A percentile compares a stretch with the other conserved stretches of the same genome.
Conservation (phyloP, 1,139 yeast species). For the Keqinozyma sinolaborantium region DNA sequence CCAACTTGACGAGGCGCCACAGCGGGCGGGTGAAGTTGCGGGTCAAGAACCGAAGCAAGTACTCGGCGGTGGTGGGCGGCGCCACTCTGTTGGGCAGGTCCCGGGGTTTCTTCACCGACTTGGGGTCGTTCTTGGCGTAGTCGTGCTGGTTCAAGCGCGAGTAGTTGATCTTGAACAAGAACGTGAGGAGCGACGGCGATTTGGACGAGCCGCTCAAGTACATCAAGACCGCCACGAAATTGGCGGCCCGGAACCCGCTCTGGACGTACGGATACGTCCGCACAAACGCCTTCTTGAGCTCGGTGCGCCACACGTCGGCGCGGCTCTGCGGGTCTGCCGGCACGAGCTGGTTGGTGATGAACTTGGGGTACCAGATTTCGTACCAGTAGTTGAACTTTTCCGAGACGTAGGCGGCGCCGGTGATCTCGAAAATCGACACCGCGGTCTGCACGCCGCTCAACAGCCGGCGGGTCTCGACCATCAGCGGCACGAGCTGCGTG, state of each 20-base stretch:
- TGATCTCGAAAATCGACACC: conserved; percentile 60
- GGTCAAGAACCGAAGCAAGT: conserved; percentile 26
- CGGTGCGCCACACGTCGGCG: conserved; percentile 23
- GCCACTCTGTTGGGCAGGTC: conserved; percentile 29
- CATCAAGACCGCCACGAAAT: conserved; percentile 59
- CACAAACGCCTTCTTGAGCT: conserved; percentile 45
- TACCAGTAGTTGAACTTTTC: conserved; percentile 67
- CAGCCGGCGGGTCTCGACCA: conserved; percentile 53
- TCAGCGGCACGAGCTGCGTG: conserved; percentile 42
- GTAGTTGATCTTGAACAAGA: conserved; percentile 61
- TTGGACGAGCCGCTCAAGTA: conserved; percentile 68
- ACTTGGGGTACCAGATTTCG: conserved; percentile 61
- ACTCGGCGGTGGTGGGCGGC: conserved; percentile 54
- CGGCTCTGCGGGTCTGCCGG: conserved; percentile 27
- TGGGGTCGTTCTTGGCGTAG: conserved; percentile 47
- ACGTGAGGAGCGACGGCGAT: conserved; percentile 63
- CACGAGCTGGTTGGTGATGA: conserved; percentile 44
- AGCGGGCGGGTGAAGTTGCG: conserved; percentile 36
- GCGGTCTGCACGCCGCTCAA: conserved; percentile 52
- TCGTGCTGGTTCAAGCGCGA: conserved; percentile 67
- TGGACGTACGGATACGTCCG: conserved; percentile 60
- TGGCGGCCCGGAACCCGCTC: conserved; percentile 43
- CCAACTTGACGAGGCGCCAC: conserved; percentile 31
- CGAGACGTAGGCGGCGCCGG: conserved; percentile 64
- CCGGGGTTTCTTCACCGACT: conserved; percentile 9